Evolutionary conservation across 441 rosid genomes (phyloP), one percentile per base, ranked within the genome.

Genomic region (Populus hybrid): DNA sequence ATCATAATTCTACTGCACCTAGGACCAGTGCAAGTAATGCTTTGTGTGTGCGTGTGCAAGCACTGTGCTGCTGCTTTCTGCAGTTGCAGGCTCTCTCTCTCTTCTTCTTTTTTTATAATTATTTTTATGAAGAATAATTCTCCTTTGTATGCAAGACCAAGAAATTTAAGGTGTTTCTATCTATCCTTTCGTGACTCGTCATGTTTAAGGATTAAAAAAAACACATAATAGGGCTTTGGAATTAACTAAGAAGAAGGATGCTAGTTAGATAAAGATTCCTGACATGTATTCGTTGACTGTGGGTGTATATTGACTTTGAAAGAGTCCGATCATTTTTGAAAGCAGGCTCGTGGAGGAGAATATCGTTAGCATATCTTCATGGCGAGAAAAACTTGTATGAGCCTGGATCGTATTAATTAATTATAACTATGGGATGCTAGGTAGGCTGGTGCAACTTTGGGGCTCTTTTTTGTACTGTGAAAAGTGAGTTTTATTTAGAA

Each of bases 11-110:
- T 38, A 69, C 68, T 68, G 76, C 50, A 65, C 71, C 63, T 69
- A 45, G 76, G 69, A 64, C 81, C 80, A 59, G 64, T 79, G 69
- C 23, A 75, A 56, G 56, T 4, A 45, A 71, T 77, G 73, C 56
- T 45, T 45, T 4, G 56, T 45, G 56, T 45, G 56, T 45, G 56
- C 56, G 56, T 45, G 56, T 45, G 56, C 73, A 42, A 70, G 75
- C 40, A 29, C 79, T 73, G 73, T 45, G 67, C 67, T 31, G 24
- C 69, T 66, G 29, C 33, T 65, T 23, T 59, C 53, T 28, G 71
- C 29, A 45, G 84, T n/a, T 50, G 68, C 74, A 74, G 72, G 24
- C n/a, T n/a, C 56, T 45, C 11, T 38, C 42, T 38, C 42, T 38
- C 42, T 38, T 38, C 42, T 38, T 38, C 45, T n/a, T 10, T 14